phyloP scores from a whole-genome alignment of 257 asterid genomes.

The Scutellaria baicalensis region DNA sequence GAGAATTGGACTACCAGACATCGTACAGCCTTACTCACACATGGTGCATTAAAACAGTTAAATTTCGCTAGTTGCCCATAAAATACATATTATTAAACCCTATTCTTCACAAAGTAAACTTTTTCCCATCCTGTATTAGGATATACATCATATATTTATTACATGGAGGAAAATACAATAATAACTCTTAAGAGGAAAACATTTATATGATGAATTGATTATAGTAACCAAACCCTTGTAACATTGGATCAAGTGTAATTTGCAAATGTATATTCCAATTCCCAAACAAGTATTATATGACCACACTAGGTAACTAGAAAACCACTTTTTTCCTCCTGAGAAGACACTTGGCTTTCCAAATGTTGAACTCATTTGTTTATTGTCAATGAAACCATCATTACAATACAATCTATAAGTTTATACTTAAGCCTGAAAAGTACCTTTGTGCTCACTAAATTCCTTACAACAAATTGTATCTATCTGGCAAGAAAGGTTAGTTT shows the following conservation, averaged over 20 bases:
- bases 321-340: neutral
- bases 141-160: too few relatives aligned
- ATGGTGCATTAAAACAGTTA: too few relatives aligned
- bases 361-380: neutral
- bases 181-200: too few relatives aligned
- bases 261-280: too few relatives aligned
- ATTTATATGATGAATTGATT: too few relatives aligned
- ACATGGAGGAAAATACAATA: neutral
- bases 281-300: neutral
- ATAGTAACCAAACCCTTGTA: too few relatives aligned
- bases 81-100: neutral
- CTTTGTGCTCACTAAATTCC: neutral
- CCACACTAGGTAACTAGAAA: neutral
- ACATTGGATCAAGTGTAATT: too few relatives aligned
- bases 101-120: neutral
- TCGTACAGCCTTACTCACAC: too few relatives aligned
- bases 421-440: neutral
- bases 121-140: neutral
- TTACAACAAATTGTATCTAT: neutral
- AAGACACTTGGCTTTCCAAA: neutral
- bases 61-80: too few relatives aligned
- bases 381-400: neutral
- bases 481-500: neutral
- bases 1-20: too few relatives aligned
- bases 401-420: neutral